phyloP scores from a whole-genome alignment of 1,284 basidiomycete genomes.

The Ganoderma boninense region DNA sequence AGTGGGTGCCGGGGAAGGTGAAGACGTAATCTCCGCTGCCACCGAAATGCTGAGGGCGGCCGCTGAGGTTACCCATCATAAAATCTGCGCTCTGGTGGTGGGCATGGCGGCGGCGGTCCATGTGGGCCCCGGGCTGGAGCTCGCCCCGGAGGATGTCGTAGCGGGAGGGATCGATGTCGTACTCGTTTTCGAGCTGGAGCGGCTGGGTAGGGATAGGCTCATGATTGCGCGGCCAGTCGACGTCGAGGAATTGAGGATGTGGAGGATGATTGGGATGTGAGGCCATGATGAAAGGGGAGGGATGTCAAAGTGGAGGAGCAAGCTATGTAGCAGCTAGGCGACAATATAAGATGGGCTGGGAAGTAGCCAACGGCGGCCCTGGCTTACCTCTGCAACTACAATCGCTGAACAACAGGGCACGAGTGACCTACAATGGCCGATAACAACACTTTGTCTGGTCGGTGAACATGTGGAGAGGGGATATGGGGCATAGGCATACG shows the following conservation, averaged over 20 bases:
- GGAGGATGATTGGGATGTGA: conserved; percentile 50
- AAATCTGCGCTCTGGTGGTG: conserved; percentile 22
- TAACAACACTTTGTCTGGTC: not conserved
- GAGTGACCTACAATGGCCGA: not conserved
- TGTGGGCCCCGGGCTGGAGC: conserved; percentile 13
- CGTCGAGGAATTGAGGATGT: conserved; percentile 48
- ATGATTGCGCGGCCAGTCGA: conserved; percentile 35
- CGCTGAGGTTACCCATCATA: conserved; percentile 17
- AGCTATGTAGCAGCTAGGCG: not conserved
- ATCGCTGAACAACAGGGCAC: no score
- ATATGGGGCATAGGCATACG: not conserved
- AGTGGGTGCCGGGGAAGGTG: conserved; percentile 27
- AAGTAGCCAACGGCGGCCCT: not conserved
- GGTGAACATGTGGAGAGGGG: not conserved
- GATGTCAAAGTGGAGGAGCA: conserved; percentile 16
- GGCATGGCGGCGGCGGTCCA: conserved; percentile 25
- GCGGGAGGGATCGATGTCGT: conserved; percentile 36
- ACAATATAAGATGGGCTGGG: not conserved
- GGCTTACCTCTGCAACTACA: not conserved
- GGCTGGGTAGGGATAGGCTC: conserved; percentile 28
- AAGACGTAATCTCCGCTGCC: conserved; percentile 26
- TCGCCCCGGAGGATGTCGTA: conserved; percentile 35
- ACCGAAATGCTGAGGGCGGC: conserved; percentile 21
- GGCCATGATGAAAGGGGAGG: conserved; percentile 39
- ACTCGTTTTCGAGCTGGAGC: conserved; percentile 41